These are phyloP conservation scores for Stagonosporopsis vannaccii DNA, from an alignment of 2,329 filamentous ascomycete genomes.

Conservation along the genomic window DNA sequence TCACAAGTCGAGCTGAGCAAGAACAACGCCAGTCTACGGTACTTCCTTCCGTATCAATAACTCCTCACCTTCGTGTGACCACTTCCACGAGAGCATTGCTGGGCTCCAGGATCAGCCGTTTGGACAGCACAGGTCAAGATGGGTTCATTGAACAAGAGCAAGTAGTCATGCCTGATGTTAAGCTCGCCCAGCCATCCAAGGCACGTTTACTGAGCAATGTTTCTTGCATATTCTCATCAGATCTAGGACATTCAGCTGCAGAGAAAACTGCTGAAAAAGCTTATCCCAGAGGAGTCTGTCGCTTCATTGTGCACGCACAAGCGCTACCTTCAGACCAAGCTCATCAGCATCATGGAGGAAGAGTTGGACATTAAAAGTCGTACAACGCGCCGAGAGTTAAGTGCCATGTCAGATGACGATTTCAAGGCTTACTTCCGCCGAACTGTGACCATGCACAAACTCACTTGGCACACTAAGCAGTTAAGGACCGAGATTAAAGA, in stretches of 20 bases:
- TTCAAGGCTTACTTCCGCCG: conserved; percentile 8
- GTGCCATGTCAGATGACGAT: conserved; percentile 13
- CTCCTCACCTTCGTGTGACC: conserved; percentile 1
- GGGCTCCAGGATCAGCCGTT: neutral
- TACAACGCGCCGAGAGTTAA: conserved; percentile 12
- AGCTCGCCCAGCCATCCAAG: neutral
- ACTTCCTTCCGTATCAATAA: neutral
- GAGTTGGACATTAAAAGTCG: conserved; percentile 20
- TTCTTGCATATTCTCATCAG: neutral
- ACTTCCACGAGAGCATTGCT: too few relatives aligned
- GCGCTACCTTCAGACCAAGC: conserved; percentile 3
- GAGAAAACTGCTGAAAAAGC: neutral
- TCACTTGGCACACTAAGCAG: conserved; percentile 11
- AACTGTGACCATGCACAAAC: conserved; percentile 11
- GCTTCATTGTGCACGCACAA: neutral
- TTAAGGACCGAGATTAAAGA: neutral
- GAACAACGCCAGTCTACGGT: neutral
- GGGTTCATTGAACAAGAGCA: neutral
- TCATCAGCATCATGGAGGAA: conserved; percentile 19
- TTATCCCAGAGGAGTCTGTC: neutral
- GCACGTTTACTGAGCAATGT: neutral
- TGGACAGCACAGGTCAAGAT: neutral
- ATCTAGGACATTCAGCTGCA: neutral
- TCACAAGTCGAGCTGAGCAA: neutral
- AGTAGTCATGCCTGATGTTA: neutral